Conservation (phyloP, 164 flowering plant genomes). For the Akebia trifoliata region DNA sequence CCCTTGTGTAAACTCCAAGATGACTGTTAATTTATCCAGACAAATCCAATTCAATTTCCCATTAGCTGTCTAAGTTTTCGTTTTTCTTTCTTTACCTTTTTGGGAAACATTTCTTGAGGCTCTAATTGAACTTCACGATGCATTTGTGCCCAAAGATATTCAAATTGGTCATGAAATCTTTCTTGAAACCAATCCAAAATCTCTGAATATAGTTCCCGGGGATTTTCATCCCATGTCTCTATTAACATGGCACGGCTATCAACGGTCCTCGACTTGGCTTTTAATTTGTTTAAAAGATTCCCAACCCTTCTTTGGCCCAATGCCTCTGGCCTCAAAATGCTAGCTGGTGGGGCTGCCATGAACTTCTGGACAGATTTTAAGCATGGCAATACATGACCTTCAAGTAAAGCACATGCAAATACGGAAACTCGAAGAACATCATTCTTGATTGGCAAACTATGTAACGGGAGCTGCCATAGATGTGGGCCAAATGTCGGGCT, state of each 20-base stretch:
- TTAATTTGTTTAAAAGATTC: constrained; percentile 54
- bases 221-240: constrained; percentile 61
- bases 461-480: constrained; percentile 71
- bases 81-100: constrained; percentile 27
- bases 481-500: constrained; percentile 69
- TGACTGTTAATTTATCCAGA: not conserved
- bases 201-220: constrained; percentile 45
- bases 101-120: constrained; percentile 43
- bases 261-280: constrained; percentile 26
- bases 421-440: constrained; percentile 38
- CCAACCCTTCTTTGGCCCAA: constrained; percentile 67
- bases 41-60: not conserved
- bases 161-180: constrained; percentile 40
- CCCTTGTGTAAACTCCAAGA: not conserved
- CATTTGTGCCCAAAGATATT: constrained; percentile 68
- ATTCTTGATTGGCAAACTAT: constrained; percentile 42
- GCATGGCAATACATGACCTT: constrained; percentile 84
- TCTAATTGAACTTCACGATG: constrained; percentile 47
- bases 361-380: constrained; percentile 36
- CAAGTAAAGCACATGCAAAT: constrained; percentile 77
- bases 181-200: constrained; percentile 72
- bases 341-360: constrained; percentile 55
- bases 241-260: constrained; percentile 53
- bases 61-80: constrained; percentile 1
- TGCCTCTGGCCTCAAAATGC: constrained; percentile 59